Evolutionary conservation across 192 early-diverging fungal species (phyloP).

Genomic region (Chytriomyces sp.): DNA sequence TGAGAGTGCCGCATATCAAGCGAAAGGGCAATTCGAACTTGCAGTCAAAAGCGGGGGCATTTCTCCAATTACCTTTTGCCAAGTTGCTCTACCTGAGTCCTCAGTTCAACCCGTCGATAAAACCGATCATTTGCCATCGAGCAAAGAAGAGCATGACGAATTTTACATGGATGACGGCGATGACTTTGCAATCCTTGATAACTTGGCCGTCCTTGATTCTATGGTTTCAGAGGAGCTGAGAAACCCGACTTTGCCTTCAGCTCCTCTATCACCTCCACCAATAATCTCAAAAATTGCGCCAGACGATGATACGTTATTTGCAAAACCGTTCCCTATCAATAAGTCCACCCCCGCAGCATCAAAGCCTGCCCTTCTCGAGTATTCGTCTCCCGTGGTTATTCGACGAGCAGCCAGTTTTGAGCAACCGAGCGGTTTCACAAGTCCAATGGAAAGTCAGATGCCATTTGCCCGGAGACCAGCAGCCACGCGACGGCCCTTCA

Average conservation of each 20-base stretch:
- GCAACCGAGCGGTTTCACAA: background rate
- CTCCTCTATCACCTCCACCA: too few relatives aligned
- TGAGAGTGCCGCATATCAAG: too few relatives aligned
- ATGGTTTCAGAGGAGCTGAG: background rate
- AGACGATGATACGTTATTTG: background rate
- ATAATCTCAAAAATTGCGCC: too few relatives aligned
- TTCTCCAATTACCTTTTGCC: too few relatives aligned
- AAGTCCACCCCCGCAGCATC: too few relatives aligned
- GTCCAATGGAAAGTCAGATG: slow-evolving; percentile 19
- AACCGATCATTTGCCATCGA: too few relatives aligned
- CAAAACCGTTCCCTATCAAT: background rate
- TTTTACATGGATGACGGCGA: background rate
- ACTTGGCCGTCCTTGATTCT: background rate
- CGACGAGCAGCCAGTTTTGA: background rate
- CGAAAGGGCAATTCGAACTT: too few relatives aligned
- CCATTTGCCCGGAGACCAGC: slow-evolving; percentile 17
- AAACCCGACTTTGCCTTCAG: too few relatives aligned
- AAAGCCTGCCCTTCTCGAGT: background rate
- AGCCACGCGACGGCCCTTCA: background rate
- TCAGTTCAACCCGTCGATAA: too few relatives aligned
- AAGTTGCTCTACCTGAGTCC: too few relatives aligned
- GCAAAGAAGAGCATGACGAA: too few relatives aligned
- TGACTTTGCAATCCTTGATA: background rate
- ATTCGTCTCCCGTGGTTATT: background rate
- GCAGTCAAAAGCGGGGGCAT: too few relatives aligned